Base-by-base conservation (phyloP, 2,329 filamentous ascomycete genomes). In the Exophiala viscosa region DNA sequence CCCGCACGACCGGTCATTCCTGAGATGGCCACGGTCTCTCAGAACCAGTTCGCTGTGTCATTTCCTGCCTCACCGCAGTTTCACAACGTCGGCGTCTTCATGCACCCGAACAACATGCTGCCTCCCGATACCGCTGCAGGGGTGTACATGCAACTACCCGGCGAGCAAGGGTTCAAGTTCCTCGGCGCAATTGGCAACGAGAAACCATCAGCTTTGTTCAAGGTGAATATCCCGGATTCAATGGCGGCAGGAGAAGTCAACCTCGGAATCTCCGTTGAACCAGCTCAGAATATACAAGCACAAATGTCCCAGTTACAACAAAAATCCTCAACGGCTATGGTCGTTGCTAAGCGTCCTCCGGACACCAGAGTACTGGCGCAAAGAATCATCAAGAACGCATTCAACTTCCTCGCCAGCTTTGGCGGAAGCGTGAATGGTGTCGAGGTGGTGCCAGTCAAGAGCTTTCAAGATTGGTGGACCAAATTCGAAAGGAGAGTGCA, bases 401-500 rank as follows among this genome's bases (percentile, higher is more conserved):
- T 97, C 71, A 96, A 99, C 71, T 97, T 96, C 69, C 76, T 99
- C 52, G 84, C 92, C 3, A 87, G 90, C 64, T 97, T 95, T 75
- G 88, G 86, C 54, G 82, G 83, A 34, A 79, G 80, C 0, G 73
- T 75, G 20, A 79, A 76, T 1, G 87, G 87, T 0, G 81, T 87
- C 41, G 92, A 97, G 68, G 87, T 95, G 10, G 88, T 99, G 18
- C 91, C 93, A n/a, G 72, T 99, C 59, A 93, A 88, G 72, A 89
- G 88, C 4, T 99, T 99, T 69, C 87, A 95, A 72, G 90, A 95
- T 53, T 99, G 95, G 93, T 99, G 95, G 93, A 81, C 78, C 55
- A 97, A 96, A 72, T 99, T 99, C 73, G 92, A 99, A 75, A 82
- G 83, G 56, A 86, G 85, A 66, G 81, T 99, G 35, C 86, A 91